Evolutionary conservation across 495 filamentous ascomycete species (phyloP), one percentile per base, ranked within the genome.

Genomic region (Neurospora cerealis): DNA sequence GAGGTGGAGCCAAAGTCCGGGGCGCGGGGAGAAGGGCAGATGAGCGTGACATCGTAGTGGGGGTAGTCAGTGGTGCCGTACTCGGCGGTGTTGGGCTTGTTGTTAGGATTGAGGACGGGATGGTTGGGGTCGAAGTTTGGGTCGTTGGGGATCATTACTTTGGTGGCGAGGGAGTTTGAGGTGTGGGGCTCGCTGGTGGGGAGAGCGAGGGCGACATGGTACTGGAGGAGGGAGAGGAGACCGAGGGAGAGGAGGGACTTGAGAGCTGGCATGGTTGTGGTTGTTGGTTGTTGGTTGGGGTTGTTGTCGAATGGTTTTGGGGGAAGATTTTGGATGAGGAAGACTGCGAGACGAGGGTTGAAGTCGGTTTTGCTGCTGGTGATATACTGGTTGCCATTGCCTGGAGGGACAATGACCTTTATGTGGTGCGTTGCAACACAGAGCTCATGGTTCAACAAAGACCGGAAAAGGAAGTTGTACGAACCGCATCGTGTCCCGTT

Each of bases 301-400:
- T 1, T 54, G 4, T 28, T 15, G 4, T 6, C 2, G 21, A 11
- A 6, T 54, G 10, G 46, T 28, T 15, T 62, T 7, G 6, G 5
- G 8, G 13, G 24, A 4, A 0, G 6, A 15, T 24, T n/a, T 46
- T 1, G 10, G 54, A 62, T 62, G 13, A 34, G 11, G 6, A 34
- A 21, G 8, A 46, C 8, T 32, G 24, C 11, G 24, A 60, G 5
- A 3, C 15, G 13, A 62, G 54, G 3, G 15, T 36, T 66, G 28
- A 8, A 13, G 9, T 10, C 8, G 15, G 7, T 11, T 48, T 21
- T 21, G n/a, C 0, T 19, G 5, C 17, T 21, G n/a, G 9, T 4
- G 1, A 11, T 1, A 6, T 21, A n/a, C 46, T 24, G 1, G 1
- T 24, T 0, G 2, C 46, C 2, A 1, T 48, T 24, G 1, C 2